These are phyloP conservation scores for Mortierella polycephala DNA, from an alignment of 371 early-diverging fungal species.

Conservation along the genomic window DNA sequence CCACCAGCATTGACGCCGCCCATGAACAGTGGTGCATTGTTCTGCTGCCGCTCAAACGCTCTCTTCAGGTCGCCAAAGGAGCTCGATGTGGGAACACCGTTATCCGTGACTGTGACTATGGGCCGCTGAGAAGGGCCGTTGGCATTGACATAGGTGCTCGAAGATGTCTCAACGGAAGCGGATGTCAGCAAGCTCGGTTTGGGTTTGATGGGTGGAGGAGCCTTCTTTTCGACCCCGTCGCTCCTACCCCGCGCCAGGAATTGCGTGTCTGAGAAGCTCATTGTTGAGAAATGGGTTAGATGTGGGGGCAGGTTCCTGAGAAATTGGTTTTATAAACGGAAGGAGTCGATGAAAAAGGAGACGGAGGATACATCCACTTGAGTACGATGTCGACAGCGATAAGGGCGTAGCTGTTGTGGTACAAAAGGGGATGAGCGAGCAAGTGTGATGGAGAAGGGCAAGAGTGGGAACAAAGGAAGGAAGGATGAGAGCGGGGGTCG, in stretches of 20 bases:
- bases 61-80: constrained; percentile 45
- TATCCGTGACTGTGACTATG: constrained; percentile 19
- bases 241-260: constrained; percentile 22
- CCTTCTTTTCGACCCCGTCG: constrained; percentile 24
- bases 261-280: constrained; percentile 7
- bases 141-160: background rate
- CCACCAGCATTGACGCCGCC: background rate
- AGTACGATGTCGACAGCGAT: too few species aligned
- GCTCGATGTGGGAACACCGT: constrained; percentile 18
- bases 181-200: constrained; percentile 33
- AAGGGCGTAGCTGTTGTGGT: too few species aligned
- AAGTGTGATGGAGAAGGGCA: too few species aligned
- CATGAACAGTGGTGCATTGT: constrained; percentile 29
- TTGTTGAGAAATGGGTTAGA: constrained; percentile 1
- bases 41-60: constrained; percentile 43
- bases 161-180: constrained; percentile 1
- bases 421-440: too few species aligned
- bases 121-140: constrained; percentile 1
- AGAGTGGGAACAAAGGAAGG: too few species aligned
- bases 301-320: background rate
- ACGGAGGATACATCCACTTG: too few species aligned
- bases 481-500: too few species aligned
- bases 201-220: constrained; percentile 43
- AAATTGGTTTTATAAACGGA: background rate
- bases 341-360: background rate